Evolutionary conservation across 2,329 filamentous ascomycete species (phyloP).

Genomic region (Colletotrichum chrysophilum): DNA sequence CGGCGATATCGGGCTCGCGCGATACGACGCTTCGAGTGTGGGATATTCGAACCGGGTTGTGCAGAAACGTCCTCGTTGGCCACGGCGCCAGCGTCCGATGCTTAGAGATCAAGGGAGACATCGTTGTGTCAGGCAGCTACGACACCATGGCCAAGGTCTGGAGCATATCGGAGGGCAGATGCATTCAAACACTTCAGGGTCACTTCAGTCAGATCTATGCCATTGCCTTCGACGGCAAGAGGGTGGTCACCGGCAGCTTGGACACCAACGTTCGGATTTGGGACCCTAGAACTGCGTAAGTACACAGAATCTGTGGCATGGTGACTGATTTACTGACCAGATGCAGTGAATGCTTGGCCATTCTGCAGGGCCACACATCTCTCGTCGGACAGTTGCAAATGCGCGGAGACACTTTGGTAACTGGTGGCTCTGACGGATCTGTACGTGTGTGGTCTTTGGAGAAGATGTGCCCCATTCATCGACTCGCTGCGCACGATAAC

Average conservation of each 20-base stretch:
- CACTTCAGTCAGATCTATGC: constrained; percentile 99
- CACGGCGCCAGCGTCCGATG: constrained; percentile 96
- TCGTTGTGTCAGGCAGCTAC: constrained; percentile 97
- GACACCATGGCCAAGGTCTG: constrained; percentile 97
- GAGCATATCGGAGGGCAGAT: constrained; percentile 96
- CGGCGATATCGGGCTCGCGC: constrained; percentile 93
- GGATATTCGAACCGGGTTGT: constrained; percentile 88
- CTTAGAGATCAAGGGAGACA: constrained; percentile 93
- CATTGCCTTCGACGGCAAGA: constrained; percentile 92
- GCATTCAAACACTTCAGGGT: constrained; percentile 85
- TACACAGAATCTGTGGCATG: constrained; percentile 17
- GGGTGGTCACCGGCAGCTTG: constrained; percentile 92
- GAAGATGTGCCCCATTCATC: constrained; percentile 89
- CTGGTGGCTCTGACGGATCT: constrained; percentile 93
- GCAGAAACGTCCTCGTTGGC: constrained; percentile 89
- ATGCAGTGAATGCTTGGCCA: constrained; percentile 78
- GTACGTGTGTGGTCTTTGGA: constrained; percentile 96
- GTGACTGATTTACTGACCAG: constrained; percentile 31
- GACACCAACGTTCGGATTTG: constrained; percentile 97
- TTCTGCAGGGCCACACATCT: constrained; percentile 95
- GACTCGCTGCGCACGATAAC: constrained; percentile 95
- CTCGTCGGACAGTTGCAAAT: constrained; percentile 96
- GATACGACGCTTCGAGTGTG: constrained; percentile 95
- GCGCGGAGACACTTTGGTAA: constrained; percentile 92
- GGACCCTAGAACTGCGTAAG: constrained; percentile 87